Percentiles rank a stretch among this genome's conserved stretches.
phyloP scores from a whole-genome alignment of 2,329 filamentous ascomycete species.

The Fusarium virguliforme region DNA sequence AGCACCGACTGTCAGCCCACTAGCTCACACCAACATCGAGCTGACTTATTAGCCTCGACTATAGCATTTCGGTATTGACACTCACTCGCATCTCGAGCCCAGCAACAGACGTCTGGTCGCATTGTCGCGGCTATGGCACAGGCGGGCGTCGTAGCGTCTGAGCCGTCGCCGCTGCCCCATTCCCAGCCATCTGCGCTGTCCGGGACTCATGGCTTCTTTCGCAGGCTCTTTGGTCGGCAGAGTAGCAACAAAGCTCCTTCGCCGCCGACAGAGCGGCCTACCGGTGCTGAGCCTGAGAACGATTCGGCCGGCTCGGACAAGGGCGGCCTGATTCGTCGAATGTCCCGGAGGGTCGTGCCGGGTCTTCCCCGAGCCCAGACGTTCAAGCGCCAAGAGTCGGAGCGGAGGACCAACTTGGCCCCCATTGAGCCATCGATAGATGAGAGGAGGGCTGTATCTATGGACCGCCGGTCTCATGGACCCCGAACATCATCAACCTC shows the following conservation, averaged over 20 bases:
- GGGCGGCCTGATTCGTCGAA: conserved; percentile 60
- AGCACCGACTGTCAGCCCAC: conserved; percentile 28
- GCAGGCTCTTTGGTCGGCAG: conserved; percentile 51
- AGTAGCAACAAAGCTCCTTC: conserved; percentile 33
- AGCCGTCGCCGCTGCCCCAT: conserved; percentile 48
- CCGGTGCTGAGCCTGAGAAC: conserved; percentile 55
- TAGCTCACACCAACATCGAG: conserved; percentile 26
- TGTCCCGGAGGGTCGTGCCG: conserved; percentile 78
- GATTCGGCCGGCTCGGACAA: conserved; percentile 51
- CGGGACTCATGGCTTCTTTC: conserved; percentile 50
- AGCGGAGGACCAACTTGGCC: conserved; percentile 81
- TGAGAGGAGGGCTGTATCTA: conserved; percentile 81
- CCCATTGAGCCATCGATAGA: conserved; percentile 74
- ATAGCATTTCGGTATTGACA: conserved; percentile 16
- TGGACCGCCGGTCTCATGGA: conserved; percentile 67
- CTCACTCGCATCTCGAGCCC: conserved; percentile 24
- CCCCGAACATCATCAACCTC: conserved; percentile 51
- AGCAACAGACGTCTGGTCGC: conserved; percentile 32
- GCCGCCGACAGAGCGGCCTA: conserved; percentile 33
- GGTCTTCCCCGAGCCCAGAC: conserved; percentile 83
- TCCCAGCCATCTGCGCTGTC: conserved; percentile 49
- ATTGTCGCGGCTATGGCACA: conserved; percentile 54
- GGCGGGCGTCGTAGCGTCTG: conserved; percentile 50
- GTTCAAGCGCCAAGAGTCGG: conserved; percentile 87
- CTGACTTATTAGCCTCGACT: conserved; percentile 21